Evolutionary conservation across 2,329 filamentous ascomycete species (phyloP), one percentile per base, ranked within the genome.

Genomic region (Aquanectria penicillioides): DNA sequence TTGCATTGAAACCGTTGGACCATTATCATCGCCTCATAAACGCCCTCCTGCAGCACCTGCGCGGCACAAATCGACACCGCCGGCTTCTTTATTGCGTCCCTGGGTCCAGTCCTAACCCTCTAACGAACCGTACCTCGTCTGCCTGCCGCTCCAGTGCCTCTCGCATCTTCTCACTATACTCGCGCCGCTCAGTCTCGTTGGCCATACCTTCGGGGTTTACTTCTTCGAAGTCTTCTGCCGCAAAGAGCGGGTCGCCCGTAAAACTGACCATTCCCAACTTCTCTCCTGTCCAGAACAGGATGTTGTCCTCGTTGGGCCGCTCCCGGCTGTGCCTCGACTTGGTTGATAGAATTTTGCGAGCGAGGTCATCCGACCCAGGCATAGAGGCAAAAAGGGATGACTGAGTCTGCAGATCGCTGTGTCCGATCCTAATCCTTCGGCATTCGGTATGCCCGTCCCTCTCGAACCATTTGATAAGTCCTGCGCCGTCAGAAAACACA

Each of bases 211-310:
- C 80, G 54, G 81, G 79, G 15, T 79, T 78, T 40, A 74, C 70
- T n/a, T 57, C 73, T 53, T 84, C 81, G 67, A 88, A 87, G 46
- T 83, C 82, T 7, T 81, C 78, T 1, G 80, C 71, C 7, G 71
- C 74, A 63, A 83, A 86, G 1, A 81, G 78, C 5, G 82, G 75
- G 68, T 75, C 71, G 33, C 80, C 76, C 1, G 87, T 86, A 70
- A 91, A 91, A 52, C 78, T 82, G 17, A 96, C 74, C 57, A 95
- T 80, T 0, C 93, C 94, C 41, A 97, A 78, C 63, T 88, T 89
- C 57, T 97, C 93, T 15, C 93, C 94, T 0, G 93, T 97, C 93
- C 93, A 97, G 41, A 97, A 81, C 4, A 97, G 74, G 11, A 97
- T 75, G 67, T 94, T 89, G 68, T 93, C 88, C 46, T 85, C 73